phyloP scores from a whole-genome alignment of 768 basidiomycete genomes.

The Pleurotus djamor region DNA sequence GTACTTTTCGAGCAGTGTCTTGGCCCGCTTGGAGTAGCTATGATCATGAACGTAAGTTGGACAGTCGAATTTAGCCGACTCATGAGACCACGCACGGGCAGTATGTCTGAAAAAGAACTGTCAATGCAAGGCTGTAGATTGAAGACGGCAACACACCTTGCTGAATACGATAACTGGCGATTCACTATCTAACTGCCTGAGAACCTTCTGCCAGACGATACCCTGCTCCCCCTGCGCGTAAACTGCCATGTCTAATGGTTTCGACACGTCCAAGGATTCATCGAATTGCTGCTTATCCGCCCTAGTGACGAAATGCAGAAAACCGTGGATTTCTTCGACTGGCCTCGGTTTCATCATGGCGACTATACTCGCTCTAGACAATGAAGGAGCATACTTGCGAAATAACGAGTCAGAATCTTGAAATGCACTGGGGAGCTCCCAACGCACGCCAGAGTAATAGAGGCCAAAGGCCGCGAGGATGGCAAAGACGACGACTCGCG shows the following conservation, averaged over 20 bases:
- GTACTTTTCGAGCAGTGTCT: conserved; percentile 59
- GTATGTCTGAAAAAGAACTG: conserved; percentile 44
- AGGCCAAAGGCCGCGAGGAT: conserved; percentile 25
- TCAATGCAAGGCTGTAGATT: background rate
- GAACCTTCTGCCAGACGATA: conserved; percentile 42
- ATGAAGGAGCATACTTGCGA: conserved; percentile 11
- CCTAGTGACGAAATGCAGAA: conserved; percentile 62
- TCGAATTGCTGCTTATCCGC: conserved; percentile 35
- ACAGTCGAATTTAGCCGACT: background rate
- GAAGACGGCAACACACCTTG: conserved; percentile 49
- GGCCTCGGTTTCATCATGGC: conserved; percentile 29
- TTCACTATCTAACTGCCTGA: conserved; percentile 36
- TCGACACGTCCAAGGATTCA: conserved; percentile 39
- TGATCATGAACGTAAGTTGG: conserved; percentile 2
- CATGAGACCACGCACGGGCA: conserved; percentile 56
- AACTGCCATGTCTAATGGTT: conserved; percentile 46
- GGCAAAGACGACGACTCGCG: conserved; percentile 41
- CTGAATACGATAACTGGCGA: conserved; percentile 79
- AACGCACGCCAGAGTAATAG: conserved; percentile 41
- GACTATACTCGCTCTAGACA: conserved; percentile 38
- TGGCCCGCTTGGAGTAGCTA: conserved; percentile 61
- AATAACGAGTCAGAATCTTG: conserved; percentile 22
- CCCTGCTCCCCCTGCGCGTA: conserved; percentile 49
- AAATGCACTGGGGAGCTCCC: conserved; percentile 35
- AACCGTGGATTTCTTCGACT: conserved; percentile 66